Conservation (phyloP, 345 rosid species). For the Brassica cretica region DNA sequence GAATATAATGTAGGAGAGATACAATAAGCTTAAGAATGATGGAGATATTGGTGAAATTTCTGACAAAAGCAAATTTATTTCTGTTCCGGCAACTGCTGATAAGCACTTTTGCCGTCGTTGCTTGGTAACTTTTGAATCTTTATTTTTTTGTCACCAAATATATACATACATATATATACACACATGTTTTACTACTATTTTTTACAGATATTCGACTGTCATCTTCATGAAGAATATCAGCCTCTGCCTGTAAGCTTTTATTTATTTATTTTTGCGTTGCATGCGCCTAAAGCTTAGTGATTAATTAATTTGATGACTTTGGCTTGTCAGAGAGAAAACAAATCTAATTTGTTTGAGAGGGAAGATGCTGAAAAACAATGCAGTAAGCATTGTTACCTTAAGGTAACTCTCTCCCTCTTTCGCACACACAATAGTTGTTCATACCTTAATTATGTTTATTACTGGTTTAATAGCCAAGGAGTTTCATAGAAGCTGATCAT, state of each 20-base stretch:
- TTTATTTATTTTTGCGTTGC: not conserved
- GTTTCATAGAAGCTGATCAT: conserved; percentile 43
- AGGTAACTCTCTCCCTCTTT: conserved; percentile 13
- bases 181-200: not conserved
- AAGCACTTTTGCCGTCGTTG: conserved; percentile 89
- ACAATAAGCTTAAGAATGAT: conserved; percentile 51
- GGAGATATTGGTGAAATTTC: conserved; percentile 41
- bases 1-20: conserved; percentile 60
- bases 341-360: not conserved
- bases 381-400: conserved; percentile 32
- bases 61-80: conserved; percentile 43
- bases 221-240: conserved; percentile 12
- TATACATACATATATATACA: not conserved
- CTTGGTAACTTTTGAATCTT: conserved; percentile 53
- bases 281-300: not conserved
- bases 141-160: not conserved
- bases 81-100: conserved; percentile 66
- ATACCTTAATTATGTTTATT: conserved; percentile 13
- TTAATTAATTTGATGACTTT: conserved; percentile 14
- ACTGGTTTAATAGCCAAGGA: conserved; percentile 52
- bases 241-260: conserved; percentile 20
- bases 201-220: conserved; percentile 27
- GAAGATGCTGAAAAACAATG: conserved; percentile 15
- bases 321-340: conserved; percentile 4
- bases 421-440: conserved; percentile 27